Evolutionary conservation across 2,329 filamentous ascomycete species (phyloP), one percentile per base, ranked within the genome.

Genomic region (Ustulina deusta): DNA sequence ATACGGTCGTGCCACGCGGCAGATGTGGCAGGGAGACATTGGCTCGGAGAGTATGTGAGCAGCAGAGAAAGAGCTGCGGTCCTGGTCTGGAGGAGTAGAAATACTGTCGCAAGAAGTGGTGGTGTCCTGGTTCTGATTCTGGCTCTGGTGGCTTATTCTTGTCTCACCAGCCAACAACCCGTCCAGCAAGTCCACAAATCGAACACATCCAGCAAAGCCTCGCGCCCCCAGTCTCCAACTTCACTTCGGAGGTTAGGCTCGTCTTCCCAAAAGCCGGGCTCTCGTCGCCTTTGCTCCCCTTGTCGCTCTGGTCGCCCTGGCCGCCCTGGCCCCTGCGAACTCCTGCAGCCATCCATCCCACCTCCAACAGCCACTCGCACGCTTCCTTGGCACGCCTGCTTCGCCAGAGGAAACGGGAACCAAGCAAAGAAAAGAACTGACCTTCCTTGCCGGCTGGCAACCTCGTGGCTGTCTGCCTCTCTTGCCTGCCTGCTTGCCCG

Each of bases 251-350:
- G n/a, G 29, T 63, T 69, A 68, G 69, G 67, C 70, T 42, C 36
- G 46, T 36, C 36, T 63, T 34, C 22, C 64, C 58, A 72, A 67
- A 71, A 68, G 68, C 57, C 61, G 54, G 62, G 60, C 32, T 66
- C 67, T 67, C 48, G 64, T 69, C 66, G 49, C 71, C 74, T 64
- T 68, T 63, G 25, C 32, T 40, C 22, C 38, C 65, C 22, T 17
- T 42, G 7, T n/a, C n/a, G 51, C 51, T n/a, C 51, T 42, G 27
- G 22, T 29, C 52, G 52, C 10, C 34, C 52, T 56, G 13, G 32
- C 17, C 52, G 48, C 48, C 27, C 48, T 70, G 70, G 69, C 71
- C 66, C 72, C 68, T 73, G 70, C 73, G 66, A 74, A 70, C 72
- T 38, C 44, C 64, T 69, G 63, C 71, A 72, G 65, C 65, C 68